Base-by-base conservation (phyloP, 345 rosid species). In the Rubroshorea leprosula region DNA sequence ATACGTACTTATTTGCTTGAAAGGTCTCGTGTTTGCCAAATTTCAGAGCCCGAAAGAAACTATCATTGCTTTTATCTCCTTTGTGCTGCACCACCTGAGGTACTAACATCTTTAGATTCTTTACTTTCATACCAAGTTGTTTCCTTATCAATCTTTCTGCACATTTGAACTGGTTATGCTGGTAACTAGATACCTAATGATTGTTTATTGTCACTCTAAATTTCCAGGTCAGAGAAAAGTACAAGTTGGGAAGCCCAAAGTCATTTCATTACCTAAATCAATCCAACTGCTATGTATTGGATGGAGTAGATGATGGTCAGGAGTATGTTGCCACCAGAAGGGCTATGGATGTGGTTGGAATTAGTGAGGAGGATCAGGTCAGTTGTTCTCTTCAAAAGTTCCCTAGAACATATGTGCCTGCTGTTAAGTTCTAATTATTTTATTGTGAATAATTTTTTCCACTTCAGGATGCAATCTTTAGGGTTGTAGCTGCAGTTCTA, bases 11-110 rank as follows among this genome's bases (percentile, higher is more conserved):
- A 93, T 77, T 69, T 93, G 79, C 85, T 93, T 48, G 99, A 93
- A 74, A 80, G 99, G 55, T 93, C 99, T 71, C 99, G 99, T 64
- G 99, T 93, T 70, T 93, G 99, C 82, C 99, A 93, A 82, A 77
- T 89, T 77, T 87, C 96, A 60, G 78, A 82, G 69, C 99, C 99
- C 67, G 99, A 93, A 78, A 85, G 99, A 84, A 93, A 90, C 68
- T 93, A 93, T 64, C 99, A 93, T 59, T 87, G 96, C 69, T 93
- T 93, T 76, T 93, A 93, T 76, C 85, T 89, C 62, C 90, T 93
- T 43, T 93, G 99, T 80, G 88, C 97, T 23, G 96, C 97, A 55
- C 97, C 97, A 5, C 90, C 75, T 18, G 99, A 93, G 96, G 99
- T 93, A 80, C 61, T 73, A n/a, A 44, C 35, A 29, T 29, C 35